phyloP scores from a whole-genome alignment of 495 filamentous ascomycete genomes.

The Jackrogersella minutella region DNA sequence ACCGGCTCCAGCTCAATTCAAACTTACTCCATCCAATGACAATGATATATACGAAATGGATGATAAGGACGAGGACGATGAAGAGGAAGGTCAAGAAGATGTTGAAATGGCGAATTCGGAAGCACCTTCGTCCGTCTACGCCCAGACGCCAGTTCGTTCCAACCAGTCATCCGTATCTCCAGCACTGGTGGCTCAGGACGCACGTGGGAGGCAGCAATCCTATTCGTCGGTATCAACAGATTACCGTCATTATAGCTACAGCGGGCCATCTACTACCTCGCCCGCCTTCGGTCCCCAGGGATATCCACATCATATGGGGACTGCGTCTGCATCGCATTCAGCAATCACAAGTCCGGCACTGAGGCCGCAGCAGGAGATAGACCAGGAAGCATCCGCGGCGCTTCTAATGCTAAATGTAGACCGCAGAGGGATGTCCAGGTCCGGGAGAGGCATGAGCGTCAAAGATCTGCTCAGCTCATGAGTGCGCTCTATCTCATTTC shows the following conservation, averaged over 20 bases:
- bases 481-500: background rate
- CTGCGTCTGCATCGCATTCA: constrained; percentile 50
- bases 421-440: constrained; percentile 52
- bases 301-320: constrained; percentile 41
- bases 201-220: constrained; percentile 52
- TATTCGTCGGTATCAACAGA: constrained; percentile 56
- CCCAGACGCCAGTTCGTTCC: constrained; percentile 41
- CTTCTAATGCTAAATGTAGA: constrained; percentile 82
- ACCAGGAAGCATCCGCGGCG: constrained; percentile 83
- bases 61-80: constrained; percentile 34
- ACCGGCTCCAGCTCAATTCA: constrained; percentile 28
- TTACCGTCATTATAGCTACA: constrained; percentile 56
- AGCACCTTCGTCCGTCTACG: constrained; percentile 46
- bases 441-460: constrained; percentile 74
- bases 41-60: constrained; percentile 42
- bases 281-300: constrained; percentile 55
- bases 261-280: constrained; percentile 52
- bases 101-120: constrained; percentile 59
- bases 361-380: constrained; percentile 58
- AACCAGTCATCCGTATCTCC: constrained; percentile 59
- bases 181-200: constrained; percentile 53
- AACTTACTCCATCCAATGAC: constrained; percentile 36
- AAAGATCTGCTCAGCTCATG: constrained; percentile 77
- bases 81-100: constrained; percentile 47
- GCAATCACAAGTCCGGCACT: constrained; percentile 60